Base-by-base conservation (phyloP, 371 early-diverging fungal species). In the Chytridium lagenaria region DNA sequence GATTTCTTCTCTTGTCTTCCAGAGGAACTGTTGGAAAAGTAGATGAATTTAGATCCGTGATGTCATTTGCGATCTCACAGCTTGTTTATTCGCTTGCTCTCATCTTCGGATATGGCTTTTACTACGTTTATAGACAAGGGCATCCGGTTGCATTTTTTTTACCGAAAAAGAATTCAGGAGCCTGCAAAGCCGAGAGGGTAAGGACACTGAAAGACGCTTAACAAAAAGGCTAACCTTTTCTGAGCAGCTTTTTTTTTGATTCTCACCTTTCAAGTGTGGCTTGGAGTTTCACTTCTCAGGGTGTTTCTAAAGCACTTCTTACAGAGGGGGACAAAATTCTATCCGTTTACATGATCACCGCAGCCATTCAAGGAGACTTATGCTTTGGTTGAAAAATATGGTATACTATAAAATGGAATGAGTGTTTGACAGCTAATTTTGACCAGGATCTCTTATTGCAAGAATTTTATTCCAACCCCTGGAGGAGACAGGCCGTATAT, bases 261-360 rank as follows among this genome's bases (percentile, higher is more conserved):
- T 74, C 77, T 1, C 65, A 82, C 1, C 71, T 90, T 59, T 73
- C 88, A 28, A 82, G 80, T 34, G 75, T 98, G 52, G 90, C 94
- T 0, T 79, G 85, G 37, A 90, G 92, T 0, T 90, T 98, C 79
- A 90, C 92, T 0, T 88, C 88, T 2, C 98, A 98, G 78, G 93
- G 95, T 0, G 66, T 95, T 7, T 80, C 97, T 31, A 98, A 98
- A 77, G 94, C 96, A 74, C 69, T 97, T 1, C 77, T 98, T 61
- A 97, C 98, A 0, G 95, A 96, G 80, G 98, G 97, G 19, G 98
- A 98, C 80, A 95, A 93, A 79, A 90, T 97, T 85, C 76, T 95
- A 44, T 86, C 96, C 73, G 81, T 94, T 2, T 80, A 82, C 30
- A 74, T 92, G 34, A 88, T 90, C 15, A 78, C 82, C 0, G 79